Base-by-base conservation (phyloP, 1,284 basidiomycete species). In the Xerocomus minutiporus region DNA sequence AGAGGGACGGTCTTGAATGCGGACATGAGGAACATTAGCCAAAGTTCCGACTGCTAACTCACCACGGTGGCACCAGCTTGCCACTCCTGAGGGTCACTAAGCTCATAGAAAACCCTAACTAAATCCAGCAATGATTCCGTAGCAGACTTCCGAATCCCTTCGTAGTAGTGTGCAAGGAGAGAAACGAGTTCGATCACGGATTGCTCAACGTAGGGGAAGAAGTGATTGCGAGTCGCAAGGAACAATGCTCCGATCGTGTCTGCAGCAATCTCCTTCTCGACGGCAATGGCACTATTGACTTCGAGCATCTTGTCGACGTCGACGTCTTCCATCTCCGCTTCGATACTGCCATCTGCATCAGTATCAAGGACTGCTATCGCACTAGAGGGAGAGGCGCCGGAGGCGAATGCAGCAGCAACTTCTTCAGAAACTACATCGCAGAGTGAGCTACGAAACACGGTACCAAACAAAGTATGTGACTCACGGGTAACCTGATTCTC, bases 251-350 rank as follows among this genome's bases (percentile, higher is more conserved):
- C 93, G 57, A 99, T 87, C 29, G 96, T 93, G 71, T 99, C 96
- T 36, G 94, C 93, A 6, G 97, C 96, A 54, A 98, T 97, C 77
- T 99, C 97, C 75, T 99, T 99, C 79, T 99, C 97, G 54, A 99
- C 93, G 50, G 95, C 96, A 60, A 99, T 89, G 43, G 95, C 95
- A 63, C 90, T 93, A 77, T 95, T 97, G 60, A 96, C 93, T 59
- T 95, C 92, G 64, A 95, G 81, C 66, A 88, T 73, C 66, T 88
- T 89, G 64, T 91, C 91, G 41, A 93, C 74, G 61, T 95, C 88
- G 58, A 93, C 71, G 59, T 96, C 91, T 60, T 95, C 93, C 54
- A 91, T 75, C 60, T 96, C 93, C 49, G 84, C 73, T 50, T 84
- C 82, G 42, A 78, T 75, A 60, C 78, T 79, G 28, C 80, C 79